These are phyloP conservation scores for Mayamaea pseudoterrestris DNA, from an alignment of 108 stramenopile species.

Conservation along the genomic window DNA sequence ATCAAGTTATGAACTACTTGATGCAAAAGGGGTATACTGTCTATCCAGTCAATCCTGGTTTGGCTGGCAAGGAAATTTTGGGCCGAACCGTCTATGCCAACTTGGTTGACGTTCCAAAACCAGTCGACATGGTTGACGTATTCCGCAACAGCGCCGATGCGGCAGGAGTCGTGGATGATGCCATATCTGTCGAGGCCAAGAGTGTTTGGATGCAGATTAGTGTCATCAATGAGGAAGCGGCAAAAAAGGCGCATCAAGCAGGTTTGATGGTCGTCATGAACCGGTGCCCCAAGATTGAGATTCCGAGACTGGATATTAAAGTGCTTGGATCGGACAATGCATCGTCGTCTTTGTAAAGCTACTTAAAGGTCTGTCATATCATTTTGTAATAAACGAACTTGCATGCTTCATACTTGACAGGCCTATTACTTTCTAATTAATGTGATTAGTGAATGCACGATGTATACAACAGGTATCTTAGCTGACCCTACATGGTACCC, in stretches of 20 bases:
- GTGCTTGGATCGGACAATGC: too few species aligned
- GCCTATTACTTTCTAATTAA: too few species aligned
- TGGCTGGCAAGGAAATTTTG: slow-evolving; percentile 48
- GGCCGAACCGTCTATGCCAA: slow-evolving; percentile 51
- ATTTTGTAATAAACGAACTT: too few species aligned
- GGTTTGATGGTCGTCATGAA: slow-evolving; percentile 72
- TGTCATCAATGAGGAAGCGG: slow-evolving; percentile 66
- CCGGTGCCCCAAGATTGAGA: slow-evolving; percentile 54
- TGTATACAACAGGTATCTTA: too few species aligned
- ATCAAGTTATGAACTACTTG: slow-evolving; percentile 65
- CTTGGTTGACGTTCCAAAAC: slow-evolving; percentile 35
- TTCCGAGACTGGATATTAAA: slow-evolving; percentile 49
- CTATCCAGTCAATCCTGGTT: slow-evolving; percentile 68
- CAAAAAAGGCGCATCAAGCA: slow-evolving; percentile 46
- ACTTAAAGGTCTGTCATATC: too few species aligned
- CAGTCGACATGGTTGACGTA: slow-evolving; percentile 80
- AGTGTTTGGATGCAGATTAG: slow-evolving; percentile 76
- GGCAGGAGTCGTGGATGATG: neutral
- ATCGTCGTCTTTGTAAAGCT: too few species aligned
- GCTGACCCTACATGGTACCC: slow-evolving; percentile 33
- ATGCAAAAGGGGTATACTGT: slow-evolving; percentile 51
- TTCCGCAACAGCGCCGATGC: slow-evolving; percentile 38
- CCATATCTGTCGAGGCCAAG: slow-evolving; percentile 33
- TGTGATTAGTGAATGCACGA: too few species aligned
- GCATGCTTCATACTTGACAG: too few species aligned